These are phyloP conservation scores for Xerocomellus chrysenteron DNA, from an alignment of 768 basidiomycete species.

Conservation along the genomic window DNA sequence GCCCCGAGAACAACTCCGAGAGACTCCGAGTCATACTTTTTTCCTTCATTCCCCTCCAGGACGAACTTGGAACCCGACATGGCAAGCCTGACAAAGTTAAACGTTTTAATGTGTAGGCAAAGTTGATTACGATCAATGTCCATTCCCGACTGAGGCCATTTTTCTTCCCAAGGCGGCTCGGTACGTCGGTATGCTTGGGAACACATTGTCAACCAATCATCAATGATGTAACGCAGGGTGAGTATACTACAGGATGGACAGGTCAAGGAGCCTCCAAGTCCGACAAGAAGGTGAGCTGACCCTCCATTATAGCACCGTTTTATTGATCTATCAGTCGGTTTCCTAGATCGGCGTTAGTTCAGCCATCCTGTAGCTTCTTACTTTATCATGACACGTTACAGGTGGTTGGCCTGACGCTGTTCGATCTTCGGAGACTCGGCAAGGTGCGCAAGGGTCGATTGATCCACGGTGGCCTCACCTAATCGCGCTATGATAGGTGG, in stretches of 20 bases:
- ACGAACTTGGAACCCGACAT: slow-evolving; percentile 28
- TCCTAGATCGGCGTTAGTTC: slow-evolving; percentile 63
- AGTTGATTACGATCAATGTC: neutral
- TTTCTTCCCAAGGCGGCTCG: slow-evolving; percentile 42
- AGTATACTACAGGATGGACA: slow-evolving; percentile 96
- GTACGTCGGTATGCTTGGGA: slow-evolving; percentile 25
- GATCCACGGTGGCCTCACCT: slow-evolving; percentile 8
- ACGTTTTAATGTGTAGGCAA: slow-evolving; percentile 75
- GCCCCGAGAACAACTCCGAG: neutral
- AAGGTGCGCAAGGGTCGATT: slow-evolving; percentile 48
- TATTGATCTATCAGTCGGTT: neutral
- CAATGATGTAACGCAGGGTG: slow-evolving; percentile 46
- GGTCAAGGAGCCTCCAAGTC: slow-evolving; percentile 89
- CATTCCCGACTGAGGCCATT: slow-evolving; percentile 5
- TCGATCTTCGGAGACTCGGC: slow-evolving; percentile 81
- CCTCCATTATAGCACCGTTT: neutral
- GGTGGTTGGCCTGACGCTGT: slow-evolving; percentile 88
- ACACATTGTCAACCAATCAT: neutral
- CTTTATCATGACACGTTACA: slow-evolving; percentile 32
- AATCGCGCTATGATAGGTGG: slow-evolving; percentile 44
- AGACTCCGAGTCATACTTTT: neutral
- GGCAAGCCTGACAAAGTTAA: slow-evolving; percentile 52
- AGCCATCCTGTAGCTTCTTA: slow-evolving; percentile 2
- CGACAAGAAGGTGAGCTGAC: slow-evolving; percentile 76
- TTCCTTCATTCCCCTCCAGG: neutral